Base-by-base conservation (phyloP, 2,329 filamentous ascomycete species). In the Penicillium sp. region DNA sequence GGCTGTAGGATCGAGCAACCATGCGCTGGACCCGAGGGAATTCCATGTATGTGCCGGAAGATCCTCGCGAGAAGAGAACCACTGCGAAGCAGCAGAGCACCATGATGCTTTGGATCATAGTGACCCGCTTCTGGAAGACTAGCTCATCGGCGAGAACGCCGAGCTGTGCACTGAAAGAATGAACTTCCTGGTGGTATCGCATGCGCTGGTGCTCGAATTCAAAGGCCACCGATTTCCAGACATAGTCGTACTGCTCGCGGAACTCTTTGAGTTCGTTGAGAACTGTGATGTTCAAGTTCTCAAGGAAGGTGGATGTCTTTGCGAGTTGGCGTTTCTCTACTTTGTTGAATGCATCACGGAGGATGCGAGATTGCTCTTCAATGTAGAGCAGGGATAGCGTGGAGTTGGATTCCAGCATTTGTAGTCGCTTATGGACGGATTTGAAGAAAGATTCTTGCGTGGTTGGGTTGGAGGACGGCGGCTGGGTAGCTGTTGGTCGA, bases 371-470 rank as follows among this genome's bases (percentile, higher is more conserved):
- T 75, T 98, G 95, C 62, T 97, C 93, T 79, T 98, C 94, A 62
- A 99, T 96, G 73, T 99, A 99, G 72, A 97, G 91, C 9, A 98
- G 82, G 0, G 93, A 97, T 12, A 98, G 83, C 0, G 94, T 96
- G 12, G 93, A 92, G 75, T 98, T 99, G 17, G 91, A 87, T 77
- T 99, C 95, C 8, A 98, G 88, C 70, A 93, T 89, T 67, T 94
- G 91, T 4, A 99, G 84, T 1, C 95, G 91, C 77, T 98, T 98
- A 65, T 93, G 92, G 9, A 98, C 90, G 4, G 93, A 92, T 76
- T 98, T 98, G 85, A 97, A 99, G 78, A 99, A 98, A 1, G 91
- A 95, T 75, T 99, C 95, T 76, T 99, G 95, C 0, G 96, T 95
- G 0, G 93, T 93, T 2, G 94, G 93, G 0, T 88, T 86, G 1